Conservation (phyloP, 306 rosid genomes). For the Cotoneaster glaucophyllus region DNA sequence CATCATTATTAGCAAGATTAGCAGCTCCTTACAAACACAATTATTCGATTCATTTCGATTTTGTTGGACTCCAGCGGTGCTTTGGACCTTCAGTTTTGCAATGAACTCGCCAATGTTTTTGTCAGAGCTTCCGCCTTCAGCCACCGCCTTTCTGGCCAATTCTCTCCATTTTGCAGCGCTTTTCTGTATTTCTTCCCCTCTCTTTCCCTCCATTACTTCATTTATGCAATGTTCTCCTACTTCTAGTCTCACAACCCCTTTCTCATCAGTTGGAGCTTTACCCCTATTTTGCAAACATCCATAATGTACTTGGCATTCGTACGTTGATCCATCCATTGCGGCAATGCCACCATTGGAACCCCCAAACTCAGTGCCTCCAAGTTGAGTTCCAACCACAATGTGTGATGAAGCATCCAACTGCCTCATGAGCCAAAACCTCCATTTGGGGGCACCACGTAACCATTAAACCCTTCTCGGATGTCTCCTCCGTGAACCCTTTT, state of each 20-base stretch:
- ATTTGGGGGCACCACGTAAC: conserved; percentile 5
- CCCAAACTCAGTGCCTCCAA: conserved; percentile 10
- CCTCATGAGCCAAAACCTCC: conserved; percentile 11
- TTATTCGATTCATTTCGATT: too few relatives aligned
- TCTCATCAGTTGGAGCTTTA: conserved; percentile 1
- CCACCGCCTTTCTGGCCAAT: not conserved
- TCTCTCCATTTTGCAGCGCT: not conserved
- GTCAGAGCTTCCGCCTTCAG: not conserved
- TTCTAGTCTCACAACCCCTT: not conserved
- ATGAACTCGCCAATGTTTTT: conserved; percentile 1
- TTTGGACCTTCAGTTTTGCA: not conserved
- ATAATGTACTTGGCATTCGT: not conserved
- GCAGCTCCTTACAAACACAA: not conserved
- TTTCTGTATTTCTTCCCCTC: not conserved
- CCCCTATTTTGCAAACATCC: conserved; percentile 12
- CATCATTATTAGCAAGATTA: too few relatives aligned
- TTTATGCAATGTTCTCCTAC: not conserved
- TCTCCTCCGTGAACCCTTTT: conserved; percentile 16
- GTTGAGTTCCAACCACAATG: conserved; percentile 14
- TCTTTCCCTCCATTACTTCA: not conserved
- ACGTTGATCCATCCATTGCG: not conserved
- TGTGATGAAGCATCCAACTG: conserved; percentile 4
- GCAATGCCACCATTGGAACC: not conserved
- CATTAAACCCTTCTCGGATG: conserved; percentile 8
- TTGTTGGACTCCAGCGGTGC: too few relatives aligned